phyloP scores from a whole-genome alignment of 202 grass and related monocot genomes.

The Carex sylvatica region DNA sequence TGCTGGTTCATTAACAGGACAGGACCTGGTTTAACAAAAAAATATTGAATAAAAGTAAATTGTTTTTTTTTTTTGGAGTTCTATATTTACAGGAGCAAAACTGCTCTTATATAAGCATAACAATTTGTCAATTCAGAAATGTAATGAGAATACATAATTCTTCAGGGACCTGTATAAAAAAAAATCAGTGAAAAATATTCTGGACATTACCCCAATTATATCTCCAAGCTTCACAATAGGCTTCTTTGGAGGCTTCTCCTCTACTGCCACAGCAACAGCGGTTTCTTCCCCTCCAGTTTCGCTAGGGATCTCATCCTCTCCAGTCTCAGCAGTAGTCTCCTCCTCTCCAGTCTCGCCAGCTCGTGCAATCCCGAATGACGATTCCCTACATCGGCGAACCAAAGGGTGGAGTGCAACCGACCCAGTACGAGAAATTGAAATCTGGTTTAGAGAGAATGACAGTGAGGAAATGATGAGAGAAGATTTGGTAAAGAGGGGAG shows the following conservation, averaged over 20 bases:
- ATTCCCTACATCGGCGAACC: constrained; percentile 23
- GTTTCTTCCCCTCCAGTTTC: constrained; percentile 33
- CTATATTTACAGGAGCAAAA: neutral
- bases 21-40: neutral
- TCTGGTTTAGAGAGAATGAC: constrained; percentile 29
- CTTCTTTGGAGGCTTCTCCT: constrained; percentile 41
- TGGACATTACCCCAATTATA: constrained; percentile 70
- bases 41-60: neutral
- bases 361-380: neutral
- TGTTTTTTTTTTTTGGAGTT: neutral
- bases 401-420: constrained; percentile 26
- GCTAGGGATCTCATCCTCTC: constrained; percentile 25
- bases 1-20: neutral
- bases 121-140: neutral
- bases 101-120: neutral
- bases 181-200: neutral
- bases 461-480: constrained; percentile 44
- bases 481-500: constrained; percentile 28
- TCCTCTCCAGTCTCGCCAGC: constrained; percentile 41
- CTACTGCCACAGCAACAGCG: constrained; percentile 36
- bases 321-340: constrained; percentile 14
- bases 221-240: constrained; percentile 72
- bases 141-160: neutral
- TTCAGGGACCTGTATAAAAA: neutral
- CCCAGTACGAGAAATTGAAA: constrained; percentile 5